phyloP scores from a whole-genome alignment of 306 rosid genomes.

The Trifolium dubium region DNA sequence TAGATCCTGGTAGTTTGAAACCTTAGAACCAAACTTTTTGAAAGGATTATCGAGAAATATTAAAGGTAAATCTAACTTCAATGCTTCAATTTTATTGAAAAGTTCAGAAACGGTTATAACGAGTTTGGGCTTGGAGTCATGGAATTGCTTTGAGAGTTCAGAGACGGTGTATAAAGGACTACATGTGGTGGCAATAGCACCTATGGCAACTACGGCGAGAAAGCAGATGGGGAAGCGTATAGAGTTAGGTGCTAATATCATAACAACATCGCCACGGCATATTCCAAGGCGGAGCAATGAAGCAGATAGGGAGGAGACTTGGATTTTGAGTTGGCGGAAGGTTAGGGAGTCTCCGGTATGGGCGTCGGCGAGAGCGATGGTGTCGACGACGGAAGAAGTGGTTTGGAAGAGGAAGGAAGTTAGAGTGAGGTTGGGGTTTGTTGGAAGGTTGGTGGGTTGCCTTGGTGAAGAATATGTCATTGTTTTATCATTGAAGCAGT shows the following conservation, averaged over 20 bases:
- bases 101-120: constrained; percentile 45
- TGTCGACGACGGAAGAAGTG: constrained; percentile 37
- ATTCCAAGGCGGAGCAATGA: constrained; percentile 34
- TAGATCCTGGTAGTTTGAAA: constrained; percentile 43
- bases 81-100: constrained; percentile 15
- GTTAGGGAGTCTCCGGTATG: constrained; percentile 45
- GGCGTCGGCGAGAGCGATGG: constrained; percentile 46
- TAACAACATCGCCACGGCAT: constrained; percentile 42
- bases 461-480: constrained; percentile 47
- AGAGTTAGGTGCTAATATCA: constrained; percentile 45
- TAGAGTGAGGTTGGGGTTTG: constrained; percentile 48
- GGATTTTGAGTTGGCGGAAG: constrained; percentile 49
- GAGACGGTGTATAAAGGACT: constrained; percentile 38
- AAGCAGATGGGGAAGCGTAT: constrained; percentile 27
- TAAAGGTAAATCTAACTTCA: constrained; percentile 26
- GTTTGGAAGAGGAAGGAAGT: constrained; percentile 56
- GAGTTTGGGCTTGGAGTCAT: constrained; percentile 50
- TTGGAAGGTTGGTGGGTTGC: constrained; percentile 51
- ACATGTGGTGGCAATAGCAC: constrained; percentile 44
- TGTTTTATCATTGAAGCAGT: constrained; percentile 44
- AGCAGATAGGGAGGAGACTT: constrained; percentile 40
- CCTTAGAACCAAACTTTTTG: neutral
- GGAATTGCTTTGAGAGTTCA: constrained; percentile 46
- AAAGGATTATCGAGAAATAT: constrained; percentile 32
- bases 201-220: constrained; percentile 25